phyloP scores from a whole-genome alignment of 2,329 filamentous ascomycete species.

The Neocatenulostroma microsporum region DNA sequence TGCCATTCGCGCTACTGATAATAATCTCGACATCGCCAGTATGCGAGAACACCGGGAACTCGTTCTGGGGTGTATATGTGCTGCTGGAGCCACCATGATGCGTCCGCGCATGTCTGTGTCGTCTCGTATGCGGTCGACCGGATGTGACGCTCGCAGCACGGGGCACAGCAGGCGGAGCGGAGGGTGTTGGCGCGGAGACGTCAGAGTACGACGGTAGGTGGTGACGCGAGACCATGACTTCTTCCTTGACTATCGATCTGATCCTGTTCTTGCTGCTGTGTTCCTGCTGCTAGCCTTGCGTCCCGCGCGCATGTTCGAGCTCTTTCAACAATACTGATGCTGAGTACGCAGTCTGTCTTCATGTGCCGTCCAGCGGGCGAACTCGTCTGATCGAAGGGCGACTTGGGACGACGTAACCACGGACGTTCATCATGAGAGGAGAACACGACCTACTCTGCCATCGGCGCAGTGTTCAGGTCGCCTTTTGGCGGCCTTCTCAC shows the following conservation, averaged over 20 bases:
- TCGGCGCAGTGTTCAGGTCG: neutral
- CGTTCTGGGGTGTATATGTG: slow-evolving; percentile 64
- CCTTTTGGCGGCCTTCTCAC: slow-evolving; percentile 3
- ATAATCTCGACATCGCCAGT: slow-evolving; percentile 90
- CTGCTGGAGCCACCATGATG: slow-evolving; percentile 58
- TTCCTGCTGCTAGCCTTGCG: slow-evolving; percentile 2
- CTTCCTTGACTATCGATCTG: neutral
- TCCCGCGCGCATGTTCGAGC: slow-evolving; percentile 9
- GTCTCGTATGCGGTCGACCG: slow-evolving; percentile 48
- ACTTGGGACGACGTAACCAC: too few relatives aligned
- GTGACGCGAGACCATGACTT: slow-evolving; percentile 15
- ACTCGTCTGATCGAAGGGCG: too few relatives aligned
- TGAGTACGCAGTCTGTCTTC: too few relatives aligned
- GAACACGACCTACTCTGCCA: neutral
- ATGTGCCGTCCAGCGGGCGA: too few relatives aligned
- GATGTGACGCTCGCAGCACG: slow-evolving; percentile 58
- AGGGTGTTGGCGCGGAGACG: slow-evolving; percentile 12
- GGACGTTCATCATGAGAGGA: neutral
- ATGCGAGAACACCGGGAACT: slow-evolving; percentile 84
- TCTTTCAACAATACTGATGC: too few relatives aligned
- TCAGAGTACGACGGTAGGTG: slow-evolving; percentile 9
- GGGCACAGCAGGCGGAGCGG: slow-evolving; percentile 14
- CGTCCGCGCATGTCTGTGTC: slow-evolving; percentile 72
- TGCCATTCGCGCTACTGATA: slow-evolving; percentile 53
- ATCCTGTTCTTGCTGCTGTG: neutral